Evolutionary conservation across 352 stramenopile species (phyloP).

Genomic region (Phytophthora quininea): DNA sequence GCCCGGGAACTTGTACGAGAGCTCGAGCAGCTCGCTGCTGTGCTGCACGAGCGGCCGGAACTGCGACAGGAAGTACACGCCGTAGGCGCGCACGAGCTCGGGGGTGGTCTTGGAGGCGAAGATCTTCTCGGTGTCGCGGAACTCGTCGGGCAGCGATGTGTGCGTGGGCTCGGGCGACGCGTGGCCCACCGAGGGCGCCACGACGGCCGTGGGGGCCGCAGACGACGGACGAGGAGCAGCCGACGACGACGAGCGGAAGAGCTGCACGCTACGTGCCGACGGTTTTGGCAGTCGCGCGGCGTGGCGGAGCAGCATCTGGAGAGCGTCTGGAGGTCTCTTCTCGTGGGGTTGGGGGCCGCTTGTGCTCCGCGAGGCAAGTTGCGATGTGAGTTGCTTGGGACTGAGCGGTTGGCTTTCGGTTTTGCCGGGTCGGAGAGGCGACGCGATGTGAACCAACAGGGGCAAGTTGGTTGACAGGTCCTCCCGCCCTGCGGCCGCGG

Average conservation of each 20-base stretch:
- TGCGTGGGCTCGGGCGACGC: conserved; percentile 8
- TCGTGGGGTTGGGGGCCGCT: conserved; percentile 9
- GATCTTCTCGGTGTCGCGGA: conserved; percentile 83
- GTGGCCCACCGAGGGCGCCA: conserved; percentile 9
- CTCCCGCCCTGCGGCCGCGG: conserved; percentile 18
- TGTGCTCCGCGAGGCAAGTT: conserved; percentile 35
- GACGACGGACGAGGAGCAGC: conserved; percentile 26
- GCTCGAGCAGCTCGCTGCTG: conserved; percentile 83
- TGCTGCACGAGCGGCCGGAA: conserved; percentile 88
- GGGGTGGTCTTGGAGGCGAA: conserved; percentile 82
- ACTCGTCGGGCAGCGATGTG: conserved; percentile 40
- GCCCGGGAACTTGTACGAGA: conserved; percentile 87
- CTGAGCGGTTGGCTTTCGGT: neutral
- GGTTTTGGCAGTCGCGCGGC: conserved; percentile 27
- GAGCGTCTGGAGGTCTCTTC: neutral
- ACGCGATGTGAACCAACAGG: neutral
- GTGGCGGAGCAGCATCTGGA: conserved; percentile 25
- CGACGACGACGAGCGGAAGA: conserved; percentile 19
- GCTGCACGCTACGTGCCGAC: conserved; percentile 5
- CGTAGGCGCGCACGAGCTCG: conserved; percentile 89
- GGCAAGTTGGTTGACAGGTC: conserved; percentile 15
- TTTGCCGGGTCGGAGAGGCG: conserved; percentile 9
- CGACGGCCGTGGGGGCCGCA: conserved; percentile 12
- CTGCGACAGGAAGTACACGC: conserved; percentile 89
- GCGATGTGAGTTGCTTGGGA: conserved; percentile 18